phyloP scores from a whole-genome alignment of 2,329 filamentous ascomycete genomes.

The Rhynchosporium secalis region DNA sequence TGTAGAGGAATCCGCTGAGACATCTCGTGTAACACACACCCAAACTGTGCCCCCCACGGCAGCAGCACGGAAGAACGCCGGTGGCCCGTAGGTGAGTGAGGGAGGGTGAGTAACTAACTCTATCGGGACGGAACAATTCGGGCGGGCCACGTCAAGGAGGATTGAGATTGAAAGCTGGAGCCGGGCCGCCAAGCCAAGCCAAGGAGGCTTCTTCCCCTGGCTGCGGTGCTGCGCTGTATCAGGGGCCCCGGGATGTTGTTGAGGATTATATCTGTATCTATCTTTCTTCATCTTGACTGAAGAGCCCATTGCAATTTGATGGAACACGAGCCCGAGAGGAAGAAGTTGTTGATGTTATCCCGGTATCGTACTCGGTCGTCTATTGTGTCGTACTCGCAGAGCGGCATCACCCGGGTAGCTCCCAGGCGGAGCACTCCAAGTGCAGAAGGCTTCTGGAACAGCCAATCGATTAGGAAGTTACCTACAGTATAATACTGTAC shows the following conservation, averaged over 20 bases:
- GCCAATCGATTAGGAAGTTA: neutral
- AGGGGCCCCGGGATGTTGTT: neutral
- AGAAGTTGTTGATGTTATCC: neutral
- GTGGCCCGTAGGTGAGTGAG: neutral
- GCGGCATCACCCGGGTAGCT: no score
- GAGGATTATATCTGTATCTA: neutral
- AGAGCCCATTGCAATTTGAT: neutral
- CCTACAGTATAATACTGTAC: no score
- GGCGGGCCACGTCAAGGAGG: constrained; percentile 9
- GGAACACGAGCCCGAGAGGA: neutral
- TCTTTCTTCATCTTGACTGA: neutral
- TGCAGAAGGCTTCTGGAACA: constrained; percentile 8
- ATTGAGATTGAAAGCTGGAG: constrained; percentile 1
- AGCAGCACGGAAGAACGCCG: neutral
- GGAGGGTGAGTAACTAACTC: neutral
- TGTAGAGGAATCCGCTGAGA: neutral
- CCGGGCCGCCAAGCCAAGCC: constrained; percentile 1
- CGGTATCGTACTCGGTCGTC: neutral
- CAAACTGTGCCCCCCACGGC: constrained; percentile 5
- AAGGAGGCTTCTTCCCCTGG: neutral
- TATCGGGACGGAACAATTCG: neutral
- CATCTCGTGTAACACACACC: neutral
- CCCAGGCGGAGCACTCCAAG: neutral
- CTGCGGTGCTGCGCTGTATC: constrained; percentile 9
- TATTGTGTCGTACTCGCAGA: neutral